Conservation (phyloP, 2,329 filamentous ascomycete genomes). For the Xylaria sp. region DNA sequence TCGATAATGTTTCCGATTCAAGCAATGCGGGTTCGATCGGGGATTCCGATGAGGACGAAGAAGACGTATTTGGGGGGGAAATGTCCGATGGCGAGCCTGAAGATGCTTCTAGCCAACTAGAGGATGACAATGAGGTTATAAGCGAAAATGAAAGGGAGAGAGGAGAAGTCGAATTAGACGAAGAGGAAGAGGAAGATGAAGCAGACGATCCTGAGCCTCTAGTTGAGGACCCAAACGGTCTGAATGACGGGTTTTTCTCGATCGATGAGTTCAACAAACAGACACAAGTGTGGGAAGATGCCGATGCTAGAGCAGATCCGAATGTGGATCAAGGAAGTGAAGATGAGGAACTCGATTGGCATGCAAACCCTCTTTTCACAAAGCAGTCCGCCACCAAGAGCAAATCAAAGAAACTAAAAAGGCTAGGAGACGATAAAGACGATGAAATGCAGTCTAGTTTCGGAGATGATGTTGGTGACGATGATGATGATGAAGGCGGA, state of each 20-base stretch:
- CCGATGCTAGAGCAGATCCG: slow-evolving; percentile 80
- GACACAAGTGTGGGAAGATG: slow-evolving; percentile 87
- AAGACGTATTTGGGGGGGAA: slow-evolving; percentile 48
- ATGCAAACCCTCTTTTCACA: slow-evolving; percentile 75
- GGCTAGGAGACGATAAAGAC: slow-evolving; percentile 53
- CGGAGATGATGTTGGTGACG: slow-evolving; percentile 71
- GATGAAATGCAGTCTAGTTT: slow-evolving; percentile 54
- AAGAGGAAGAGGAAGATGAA: slow-evolving; percentile 53
- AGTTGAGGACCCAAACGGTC: slow-evolving; percentile 78
- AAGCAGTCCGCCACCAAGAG: slow-evolving; percentile 43
- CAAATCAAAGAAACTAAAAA: slow-evolving; percentile 51
- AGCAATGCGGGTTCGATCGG: slow-evolving; percentile 47
- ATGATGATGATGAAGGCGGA: slow-evolving; percentile 79
- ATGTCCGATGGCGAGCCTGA: slow-evolving; percentile 51
- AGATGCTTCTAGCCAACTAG: slow-evolving; percentile 38
- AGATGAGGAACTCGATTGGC: slow-evolving; percentile 90
- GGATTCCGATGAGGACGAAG: slow-evolving; percentile 15
- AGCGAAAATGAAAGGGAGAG: slow-evolving; percentile 51
- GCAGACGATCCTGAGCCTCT: slow-evolving; percentile 65
- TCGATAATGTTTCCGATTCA: slow-evolving; percentile 43
- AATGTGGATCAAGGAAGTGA: slow-evolving; percentile 81
- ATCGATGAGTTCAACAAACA: slow-evolving; percentile 98
- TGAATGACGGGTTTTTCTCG: slow-evolving; percentile 98
- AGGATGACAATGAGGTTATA: slow-evolving; percentile 43
- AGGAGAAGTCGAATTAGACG: slow-evolving; percentile 56